phyloP scores from a whole-genome alignment of 2,329 filamentous ascomycete genomes.

The Penicillium corylophilum region DNA sequence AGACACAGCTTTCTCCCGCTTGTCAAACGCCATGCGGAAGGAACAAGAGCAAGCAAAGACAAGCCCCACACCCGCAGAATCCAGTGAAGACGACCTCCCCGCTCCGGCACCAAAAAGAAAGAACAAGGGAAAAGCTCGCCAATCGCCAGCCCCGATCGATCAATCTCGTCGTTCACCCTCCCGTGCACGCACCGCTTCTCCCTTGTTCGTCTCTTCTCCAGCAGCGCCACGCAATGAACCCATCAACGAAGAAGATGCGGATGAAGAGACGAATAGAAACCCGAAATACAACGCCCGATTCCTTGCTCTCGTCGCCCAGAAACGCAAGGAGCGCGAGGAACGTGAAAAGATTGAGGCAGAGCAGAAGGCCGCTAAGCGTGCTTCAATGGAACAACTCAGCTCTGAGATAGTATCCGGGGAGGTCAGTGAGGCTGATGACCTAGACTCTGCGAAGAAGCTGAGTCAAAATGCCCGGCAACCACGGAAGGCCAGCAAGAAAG shows the following conservation, averaged over 20 bases:
- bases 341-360: constrained; percentile 58
- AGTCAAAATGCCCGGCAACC: constrained; percentile 67
- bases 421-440: constrained; percentile 59
- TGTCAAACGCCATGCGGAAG: constrained; percentile 31
- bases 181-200: constrained; percentile 34
- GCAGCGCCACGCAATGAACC: constrained; percentile 9
- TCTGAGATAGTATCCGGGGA: constrained; percentile 48
- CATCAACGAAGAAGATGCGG: constrained; percentile 15
- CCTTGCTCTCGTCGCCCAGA: constrained; percentile 69
- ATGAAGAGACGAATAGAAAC: constrained; percentile 28
- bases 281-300: constrained; percentile 58
- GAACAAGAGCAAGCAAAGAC: constrained; percentile 17
- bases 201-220: constrained; percentile 47
- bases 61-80: constrained; percentile 7
- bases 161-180: constrained; percentile 23
- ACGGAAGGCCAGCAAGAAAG: constrained; percentile 90
- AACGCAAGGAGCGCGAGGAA: constrained; percentile 68
- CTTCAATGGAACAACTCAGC: constrained; percentile 33
- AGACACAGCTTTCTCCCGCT: constrained; percentile 42
- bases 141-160: constrained; percentile 25
- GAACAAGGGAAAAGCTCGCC: constrained; percentile 31
- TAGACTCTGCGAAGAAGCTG: constrained; percentile 64
- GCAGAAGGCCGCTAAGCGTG: constrained; percentile 38
- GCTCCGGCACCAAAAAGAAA: constrained; percentile 29
- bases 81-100: constrained; percentile 32